Percentiles rank a stretch among this genome's conserved stretches.
Conservation (phyloP, 73 alveolate genomes). For the Breviolum minutum region DNA sequence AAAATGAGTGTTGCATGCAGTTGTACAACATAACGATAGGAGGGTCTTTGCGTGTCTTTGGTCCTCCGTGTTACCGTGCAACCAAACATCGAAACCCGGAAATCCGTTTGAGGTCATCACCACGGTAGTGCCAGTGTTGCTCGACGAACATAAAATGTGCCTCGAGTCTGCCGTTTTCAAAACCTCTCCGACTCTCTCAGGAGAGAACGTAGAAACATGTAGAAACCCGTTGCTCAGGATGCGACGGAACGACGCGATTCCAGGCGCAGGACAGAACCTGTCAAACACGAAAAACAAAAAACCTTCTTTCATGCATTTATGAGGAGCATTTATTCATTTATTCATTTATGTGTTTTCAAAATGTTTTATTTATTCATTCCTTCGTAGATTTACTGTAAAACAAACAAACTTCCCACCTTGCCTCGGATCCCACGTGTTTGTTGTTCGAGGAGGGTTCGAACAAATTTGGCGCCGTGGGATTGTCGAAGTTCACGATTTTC, state of each 20-base stretch:
- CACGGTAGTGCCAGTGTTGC: conserved; percentile 86
- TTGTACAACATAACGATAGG: too few species aligned
- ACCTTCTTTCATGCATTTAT: too few species aligned
- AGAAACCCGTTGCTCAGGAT: not conserved
- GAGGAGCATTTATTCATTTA: too few species aligned
- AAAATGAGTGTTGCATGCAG: too few species aligned
- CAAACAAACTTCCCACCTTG: not conserved
- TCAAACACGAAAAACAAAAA: too few species aligned
- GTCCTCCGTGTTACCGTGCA: too few species aligned
- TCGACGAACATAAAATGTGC: conserved; percentile 74
- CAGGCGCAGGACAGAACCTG: conserved; percentile 75
- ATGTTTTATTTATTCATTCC: too few species aligned
- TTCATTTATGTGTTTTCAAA: too few species aligned
- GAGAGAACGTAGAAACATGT: not conserved
- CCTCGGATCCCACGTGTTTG: conserved; percentile 79
- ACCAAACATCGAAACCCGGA: too few species aligned
- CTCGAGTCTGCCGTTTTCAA: not conserved
- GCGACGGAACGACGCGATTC: conserved; percentile 65
- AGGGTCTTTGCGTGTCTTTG: too few species aligned
- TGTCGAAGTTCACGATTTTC: conserved; percentile 46
- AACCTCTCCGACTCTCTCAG: not conserved
- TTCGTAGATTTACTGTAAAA: not conserved
- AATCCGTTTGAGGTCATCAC: not conserved
- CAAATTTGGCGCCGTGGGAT: conserved; percentile 39
- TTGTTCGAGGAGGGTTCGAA: conserved; percentile 59